These are phyloP conservation scores for Rhazya stricta DNA, from an alignment of 257 asterid species.

Conservation along the genomic window DNA sequence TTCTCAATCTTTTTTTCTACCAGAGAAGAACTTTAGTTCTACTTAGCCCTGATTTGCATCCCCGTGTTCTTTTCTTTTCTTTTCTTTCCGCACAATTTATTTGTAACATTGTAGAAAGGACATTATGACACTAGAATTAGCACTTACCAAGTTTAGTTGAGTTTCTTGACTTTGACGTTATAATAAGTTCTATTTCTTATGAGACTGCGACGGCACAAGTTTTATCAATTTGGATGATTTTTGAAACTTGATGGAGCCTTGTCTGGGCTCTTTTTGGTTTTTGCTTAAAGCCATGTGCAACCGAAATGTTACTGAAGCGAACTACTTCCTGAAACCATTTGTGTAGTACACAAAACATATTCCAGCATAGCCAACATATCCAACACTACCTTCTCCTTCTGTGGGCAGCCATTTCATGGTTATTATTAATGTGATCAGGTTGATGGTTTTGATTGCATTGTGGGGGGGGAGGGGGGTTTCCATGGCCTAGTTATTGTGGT, in stretches of 20 bases:
- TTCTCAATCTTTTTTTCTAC: neutral
- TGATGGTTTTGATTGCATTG: neutral
- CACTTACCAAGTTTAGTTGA: neutral
- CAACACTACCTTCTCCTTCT: neutral
- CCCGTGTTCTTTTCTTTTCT: neutral
- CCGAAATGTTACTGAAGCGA: neutral
- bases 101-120: neutral
- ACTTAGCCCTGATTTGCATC: neutral
- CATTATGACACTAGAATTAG: neutral
- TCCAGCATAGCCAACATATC: neutral
- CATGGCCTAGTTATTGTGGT: neutral
- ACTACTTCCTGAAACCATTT: neutral
- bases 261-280: too few species aligned
- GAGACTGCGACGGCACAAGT: neutral
- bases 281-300: neutral
- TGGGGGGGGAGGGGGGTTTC: neutral
- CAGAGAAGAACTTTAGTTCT: neutral
- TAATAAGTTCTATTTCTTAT: neutral
- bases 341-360: neutral
- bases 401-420: neutral
- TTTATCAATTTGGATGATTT: neutral
- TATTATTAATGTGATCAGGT: neutral
- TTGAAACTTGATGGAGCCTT: neutral
- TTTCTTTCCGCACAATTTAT: neutral
- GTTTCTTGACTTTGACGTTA: neutral